Evolutionary conservation across 768 basidiomycete species (phyloP).

Genomic region (Tylopilus plumbeoviolaceoides): DNA sequence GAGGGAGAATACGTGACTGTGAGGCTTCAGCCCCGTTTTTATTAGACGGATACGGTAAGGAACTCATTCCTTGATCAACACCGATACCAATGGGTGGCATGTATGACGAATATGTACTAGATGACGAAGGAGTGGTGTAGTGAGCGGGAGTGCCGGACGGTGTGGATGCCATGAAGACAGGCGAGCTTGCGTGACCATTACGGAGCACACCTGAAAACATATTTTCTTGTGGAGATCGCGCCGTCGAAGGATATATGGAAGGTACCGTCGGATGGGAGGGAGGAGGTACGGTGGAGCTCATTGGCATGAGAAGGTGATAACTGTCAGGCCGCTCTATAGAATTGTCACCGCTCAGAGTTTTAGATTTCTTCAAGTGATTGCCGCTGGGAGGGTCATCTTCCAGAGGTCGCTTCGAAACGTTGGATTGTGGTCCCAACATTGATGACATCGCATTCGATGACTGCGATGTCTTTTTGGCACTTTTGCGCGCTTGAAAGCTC

Average conservation of each 20-base stretch:
- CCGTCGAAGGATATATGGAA: constrained; percentile 42
- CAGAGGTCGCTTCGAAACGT: constrained; percentile 20
- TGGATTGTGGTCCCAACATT: constrained; percentile 25
- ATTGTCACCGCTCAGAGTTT: constrained; percentile 37
- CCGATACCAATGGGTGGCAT: constrained; percentile 56
- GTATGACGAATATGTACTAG: constrained; percentile 39
- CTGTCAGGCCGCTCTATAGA: constrained; percentile 39
- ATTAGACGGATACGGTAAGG: constrained; percentile 46
- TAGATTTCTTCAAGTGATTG: constrained; percentile 48
- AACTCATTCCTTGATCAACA: constrained; percentile 49
- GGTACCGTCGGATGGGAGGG: constrained; percentile 29
- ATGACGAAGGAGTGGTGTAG: constrained; percentile 39
- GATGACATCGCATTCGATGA: constrained; percentile 29
- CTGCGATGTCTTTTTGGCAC: constrained; percentile 27
- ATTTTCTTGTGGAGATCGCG: constrained; percentile 44
- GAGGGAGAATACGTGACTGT: constrained; percentile 23
- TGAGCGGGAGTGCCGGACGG: constrained; percentile 38
- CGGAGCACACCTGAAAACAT: constrained; percentile 64
- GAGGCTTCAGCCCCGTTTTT: constrained; percentile 23
- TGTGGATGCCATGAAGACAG: constrained; percentile 57
- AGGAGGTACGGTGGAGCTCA: constrained; percentile 39
- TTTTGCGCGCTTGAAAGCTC: constrained; percentile 73
- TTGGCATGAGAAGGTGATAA: constrained; percentile 56
- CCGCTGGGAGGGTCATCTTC: constrained; percentile 28
- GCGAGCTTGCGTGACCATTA: constrained; percentile 44